Evolutionary conservation across 106 monocot genomes (phyloP), one percentile per base, ranked within the genome.

Genomic region (Cymbidium sinense): DNA sequence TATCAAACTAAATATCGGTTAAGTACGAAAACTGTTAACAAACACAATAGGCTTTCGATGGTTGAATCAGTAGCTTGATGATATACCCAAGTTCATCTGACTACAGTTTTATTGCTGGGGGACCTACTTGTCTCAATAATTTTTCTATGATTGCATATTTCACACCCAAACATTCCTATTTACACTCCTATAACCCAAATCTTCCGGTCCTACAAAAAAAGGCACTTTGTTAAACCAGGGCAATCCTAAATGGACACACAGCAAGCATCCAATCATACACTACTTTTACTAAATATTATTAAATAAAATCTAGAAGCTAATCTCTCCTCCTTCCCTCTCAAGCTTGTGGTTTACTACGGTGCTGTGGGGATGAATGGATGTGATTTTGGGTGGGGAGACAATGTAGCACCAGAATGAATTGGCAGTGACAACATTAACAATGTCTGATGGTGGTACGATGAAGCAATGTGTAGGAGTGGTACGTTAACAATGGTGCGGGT

Each of bases 291-390:
- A 58, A 58, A 58, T 23, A 23, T 23, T 20, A 58, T n/a, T 58
- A 58, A 58, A 23, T 41, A 58, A 58, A 20, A 58, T 58, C 7
- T 58, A 58, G 21, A 52, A 58, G 23, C 58, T 23, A n/a, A 23
- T 58, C 58, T 58, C 58, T 58, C 58, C 58, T 58, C 58, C 58
- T 58, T 58, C 58, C 58, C 21, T 58, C 58, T n/a, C 23, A 58
- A 58, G 23, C 58, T 8, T n/a, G 23, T 2, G 8, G 21, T 23
- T 1, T 23, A n/a, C 1, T 13, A 15, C 47, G 13, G 13, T 47
- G 47, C 47, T 47, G 47, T 13, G 13, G 47, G 13, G 47, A 23
- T 58, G 58, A 58, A 58, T 6, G 8, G 23, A 20, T 11, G 23
- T 58, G 58, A 58, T 58, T 10, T 47, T 4, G 23, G 4, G 21